Evolutionary conservation across 257 asterid species (phyloP).

Genomic region (Fraxinus quadrangulata): DNA sequence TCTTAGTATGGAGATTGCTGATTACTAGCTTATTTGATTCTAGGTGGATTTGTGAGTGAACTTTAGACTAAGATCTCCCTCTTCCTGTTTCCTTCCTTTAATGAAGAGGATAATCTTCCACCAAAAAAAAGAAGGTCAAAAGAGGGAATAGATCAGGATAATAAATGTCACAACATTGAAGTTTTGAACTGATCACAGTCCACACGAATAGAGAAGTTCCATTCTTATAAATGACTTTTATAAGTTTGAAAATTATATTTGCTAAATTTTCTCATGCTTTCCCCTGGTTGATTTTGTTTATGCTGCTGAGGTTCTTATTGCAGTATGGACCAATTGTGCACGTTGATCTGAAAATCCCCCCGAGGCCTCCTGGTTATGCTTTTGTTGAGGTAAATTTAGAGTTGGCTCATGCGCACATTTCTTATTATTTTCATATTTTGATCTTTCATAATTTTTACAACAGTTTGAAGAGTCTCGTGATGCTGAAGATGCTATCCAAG

Average conservation of each 20-base stretch:
- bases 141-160: not conserved
- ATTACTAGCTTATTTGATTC: not conserved
- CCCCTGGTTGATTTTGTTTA: not conserved
- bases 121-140: too few species aligned
- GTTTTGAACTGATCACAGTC: not conserved
- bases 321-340: constrained; percentile 95
- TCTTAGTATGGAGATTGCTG: not conserved
- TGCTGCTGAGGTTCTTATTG: constrained; percentile 25
- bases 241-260: not conserved
- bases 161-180: too few species aligned
- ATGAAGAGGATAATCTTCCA: not conserved
- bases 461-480: constrained; percentile 97
- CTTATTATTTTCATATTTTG: constrained; percentile 10
- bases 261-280: too few species aligned
- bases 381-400: constrained; percentile 74
- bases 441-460: not conserved
- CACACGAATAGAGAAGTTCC: not conserved
- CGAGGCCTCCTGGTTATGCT: constrained; percentile 99
- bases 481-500: constrained; percentile 99
- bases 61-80: too few species aligned
- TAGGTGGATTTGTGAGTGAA: not conserved
- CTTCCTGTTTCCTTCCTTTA: not conserved
- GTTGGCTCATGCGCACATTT: constrained; percentile 31
- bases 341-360: constrained; percentile 89
- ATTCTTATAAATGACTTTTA: not conserved